phyloP scores from a whole-genome alignment of 2,329 filamentous ascomycete species.

The Hypoxylon sp. region DNA sequence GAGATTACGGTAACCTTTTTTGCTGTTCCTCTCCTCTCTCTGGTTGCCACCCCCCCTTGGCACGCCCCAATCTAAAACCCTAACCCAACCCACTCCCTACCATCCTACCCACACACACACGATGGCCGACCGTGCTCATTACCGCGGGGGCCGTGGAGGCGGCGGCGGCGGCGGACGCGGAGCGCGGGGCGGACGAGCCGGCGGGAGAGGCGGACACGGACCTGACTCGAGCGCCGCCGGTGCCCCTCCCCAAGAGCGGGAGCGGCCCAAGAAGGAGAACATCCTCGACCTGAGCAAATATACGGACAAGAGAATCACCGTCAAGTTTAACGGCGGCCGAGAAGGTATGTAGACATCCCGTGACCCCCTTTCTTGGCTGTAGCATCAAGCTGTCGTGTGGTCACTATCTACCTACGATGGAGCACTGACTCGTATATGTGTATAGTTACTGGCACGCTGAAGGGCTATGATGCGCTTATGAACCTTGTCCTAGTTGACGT shows the following conservation, averaged over 20 bases:
- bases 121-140: conserved; percentile 65
- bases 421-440: conserved; percentile 4
- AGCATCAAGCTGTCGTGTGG: too few species aligned
- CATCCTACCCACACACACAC: conserved; percentile 27
- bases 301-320: conserved; percentile 93
- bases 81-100: conserved; percentile 25
- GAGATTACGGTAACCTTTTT: not conserved
- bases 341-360: conserved; percentile 73
- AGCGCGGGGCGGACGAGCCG: conserved; percentile 55
- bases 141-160: conserved; percentile 62
- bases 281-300: conserved; percentile 96
- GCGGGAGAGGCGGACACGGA: conserved; percentile 58
- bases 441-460: conserved; percentile 85
- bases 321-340: conserved; percentile 96
- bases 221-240: conserved; percentile 56
- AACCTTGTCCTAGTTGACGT: conserved; percentile 97
- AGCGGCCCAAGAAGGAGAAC: conserved; percentile 97
- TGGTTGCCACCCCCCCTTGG: conserved; percentile 5
- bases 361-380: conserved; percentile 4
- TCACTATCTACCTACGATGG: not conserved
- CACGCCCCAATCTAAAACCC: conserved; percentile 18
- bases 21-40: not conserved
- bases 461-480: conserved; percentile 98
- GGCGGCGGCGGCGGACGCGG: conserved; percentile 57
- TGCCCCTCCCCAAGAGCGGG: conserved; percentile 64